Base-by-base conservation (phyloP, 2,329 filamentous ascomycete species). In the Arthrobotrys conoides region DNA sequence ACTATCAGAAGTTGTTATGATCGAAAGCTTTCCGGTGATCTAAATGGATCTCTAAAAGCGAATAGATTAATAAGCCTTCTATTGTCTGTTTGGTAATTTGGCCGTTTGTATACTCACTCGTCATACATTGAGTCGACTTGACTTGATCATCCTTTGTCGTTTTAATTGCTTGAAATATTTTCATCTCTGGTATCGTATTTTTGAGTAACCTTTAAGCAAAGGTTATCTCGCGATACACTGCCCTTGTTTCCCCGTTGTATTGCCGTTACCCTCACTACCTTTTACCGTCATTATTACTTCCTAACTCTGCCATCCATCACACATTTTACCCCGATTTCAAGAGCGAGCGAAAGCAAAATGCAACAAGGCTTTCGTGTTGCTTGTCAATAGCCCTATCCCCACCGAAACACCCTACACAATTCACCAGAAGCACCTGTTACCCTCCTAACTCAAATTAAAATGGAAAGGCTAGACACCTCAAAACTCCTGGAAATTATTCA, bases 331-430 rank as follows among this genome's bases (percentile, higher is more conserved):
- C n/a, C 16, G 12, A 30, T 55, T n/a, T 59, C 30, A 59, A 59
- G 27, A 8, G 22, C 18, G 14, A 12, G 33, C 14, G 33, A 14
- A n/a, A 61, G 2, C 57, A 44, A 61, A 61, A 61, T 61, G n/a
- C 57, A 61, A 61, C 57, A 61, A 22, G 4, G 36, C 33, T 41
- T 61, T 61, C 24, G 57, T 14, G 57, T 61, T 61, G 57, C 8
- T 16, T 16, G 12, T 36, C 33, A 36, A 30, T 30, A 3, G 6
- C 27, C 27, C 6, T n/a, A n/a, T n/a, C n/a, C n/a, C n/a, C n/a
- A n/a, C n/a, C n/a, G n/a, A n/a, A n/a, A n/a, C n/a, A n/a, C n/a
- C n/a, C n/a, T n/a, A n/a, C n/a, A 30, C 3, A 30, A 30, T 30
- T 30, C 27, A 30, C 8, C 27, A 30, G 27, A 8, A 8, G 3